Evolutionary conservation across 495 filamentous ascomycete genomes (phyloP).

Genomic region (Aspergillus wentii): DNA sequence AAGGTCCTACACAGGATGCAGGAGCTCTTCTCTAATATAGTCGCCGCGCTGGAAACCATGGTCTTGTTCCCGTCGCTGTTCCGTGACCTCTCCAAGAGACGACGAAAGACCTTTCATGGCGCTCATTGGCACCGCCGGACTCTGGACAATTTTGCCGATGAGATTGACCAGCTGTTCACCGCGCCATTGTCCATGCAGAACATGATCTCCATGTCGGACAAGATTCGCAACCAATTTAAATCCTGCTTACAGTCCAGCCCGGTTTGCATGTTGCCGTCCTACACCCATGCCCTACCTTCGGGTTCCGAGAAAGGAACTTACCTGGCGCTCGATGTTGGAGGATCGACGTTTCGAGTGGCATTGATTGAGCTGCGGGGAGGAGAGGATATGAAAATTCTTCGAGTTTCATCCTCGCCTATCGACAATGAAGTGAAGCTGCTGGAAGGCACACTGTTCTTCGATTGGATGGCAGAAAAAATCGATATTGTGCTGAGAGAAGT

Average conservation of each 20-base stretch:
- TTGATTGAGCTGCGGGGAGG: slow-evolving; percentile 53
- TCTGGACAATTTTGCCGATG: slow-evolving; percentile 47
- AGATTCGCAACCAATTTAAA: slow-evolving; percentile 55
- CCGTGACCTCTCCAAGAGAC: slow-evolving; percentile 29
- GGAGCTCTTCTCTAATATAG: slow-evolving; percentile 50
- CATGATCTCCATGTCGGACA: slow-evolving; percentile 51
- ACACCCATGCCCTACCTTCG: slow-evolving; percentile 56
- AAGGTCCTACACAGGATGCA: slow-evolving; percentile 46
- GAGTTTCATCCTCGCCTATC: slow-evolving; percentile 46
- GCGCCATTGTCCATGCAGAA: slow-evolving; percentile 34
- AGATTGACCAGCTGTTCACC: slow-evolving; percentile 46
- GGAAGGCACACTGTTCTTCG: slow-evolving; percentile 55
- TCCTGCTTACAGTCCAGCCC: slow-evolving; percentile 48
- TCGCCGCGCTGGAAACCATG: slow-evolving; percentile 46
- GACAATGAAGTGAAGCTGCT: slow-evolving; percentile 49
- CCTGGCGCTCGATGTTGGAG: slow-evolving; percentile 62
- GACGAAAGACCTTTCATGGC: slow-evolving; percentile 29
- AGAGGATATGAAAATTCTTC: slow-evolving; percentile 46
- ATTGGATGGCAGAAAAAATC: slow-evolving; percentile 63
- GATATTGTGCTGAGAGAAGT: slow-evolving; percentile 46
- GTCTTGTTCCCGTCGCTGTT: slow-evolving; percentile 48
- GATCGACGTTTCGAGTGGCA: slow-evolving; percentile 61
- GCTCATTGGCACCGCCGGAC: slow-evolving; percentile 39
- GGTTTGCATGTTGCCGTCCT: slow-evolving; percentile 63
- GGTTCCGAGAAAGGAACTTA: slow-evolving; percentile 57